phyloP scores from a whole-genome alignment of 1,284 basidiomycete genomes.

The Quambalaria eucalypti region DNA sequence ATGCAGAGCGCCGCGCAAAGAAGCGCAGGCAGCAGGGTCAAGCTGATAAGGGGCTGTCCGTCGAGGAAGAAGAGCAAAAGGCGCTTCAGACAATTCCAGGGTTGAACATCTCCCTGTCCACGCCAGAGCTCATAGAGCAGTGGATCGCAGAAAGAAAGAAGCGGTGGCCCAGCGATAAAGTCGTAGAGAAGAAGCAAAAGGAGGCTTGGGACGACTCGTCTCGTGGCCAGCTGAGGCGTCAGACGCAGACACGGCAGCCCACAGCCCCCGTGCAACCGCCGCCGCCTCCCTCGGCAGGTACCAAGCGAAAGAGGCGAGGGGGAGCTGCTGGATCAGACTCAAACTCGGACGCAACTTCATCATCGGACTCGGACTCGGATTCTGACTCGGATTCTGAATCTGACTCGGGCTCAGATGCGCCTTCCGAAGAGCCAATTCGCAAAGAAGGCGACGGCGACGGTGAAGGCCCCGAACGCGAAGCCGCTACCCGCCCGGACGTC shows the following conservation, averaged over 20 bases:
- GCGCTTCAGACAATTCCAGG: conserved; percentile 36
- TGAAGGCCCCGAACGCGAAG: neutral
- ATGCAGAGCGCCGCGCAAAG: conserved; percentile 4
- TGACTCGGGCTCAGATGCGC: conserved; percentile 5
- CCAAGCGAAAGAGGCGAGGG: neutral
- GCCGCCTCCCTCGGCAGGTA: neutral
- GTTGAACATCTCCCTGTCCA: conserved; percentile 40
- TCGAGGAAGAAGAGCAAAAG: conserved; percentile 19
- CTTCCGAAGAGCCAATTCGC: neutral
- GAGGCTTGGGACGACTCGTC: conserved; percentile 18
- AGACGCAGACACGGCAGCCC: neutral
- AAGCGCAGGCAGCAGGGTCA: conserved; percentile 1
- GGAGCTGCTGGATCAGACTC: neutral
- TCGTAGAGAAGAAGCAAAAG: conserved; percentile 27
- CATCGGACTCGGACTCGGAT: neutral
- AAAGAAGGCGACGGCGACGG: neutral
- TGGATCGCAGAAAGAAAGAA: conserved; percentile 44
- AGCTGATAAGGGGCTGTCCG: neutral
- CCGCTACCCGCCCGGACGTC: conserved; percentile 13
- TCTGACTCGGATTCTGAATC: conserved; percentile 3
- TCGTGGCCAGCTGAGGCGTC: conserved; percentile 10
- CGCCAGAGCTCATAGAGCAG: conserved; percentile 39
- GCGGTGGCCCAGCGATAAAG: conserved; percentile 31
- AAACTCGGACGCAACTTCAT: neutral
- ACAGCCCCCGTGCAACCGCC: neutral